Evolutionary conservation across 495 filamentous ascomycete species (phyloP).

Genomic region (Tuber microsphaerosporum): DNA sequence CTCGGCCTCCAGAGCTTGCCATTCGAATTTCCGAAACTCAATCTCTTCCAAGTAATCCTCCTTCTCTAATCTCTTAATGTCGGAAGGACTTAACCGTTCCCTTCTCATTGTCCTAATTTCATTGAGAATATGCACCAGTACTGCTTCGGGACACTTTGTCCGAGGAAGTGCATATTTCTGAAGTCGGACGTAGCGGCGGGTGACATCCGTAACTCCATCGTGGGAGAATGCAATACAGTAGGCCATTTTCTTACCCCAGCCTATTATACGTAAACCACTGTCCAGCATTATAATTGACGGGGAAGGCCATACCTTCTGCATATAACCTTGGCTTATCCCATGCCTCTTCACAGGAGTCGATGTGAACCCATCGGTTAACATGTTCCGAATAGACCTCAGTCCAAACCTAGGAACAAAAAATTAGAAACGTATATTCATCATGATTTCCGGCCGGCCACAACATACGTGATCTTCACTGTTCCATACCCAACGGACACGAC

Average conservation of each 20-base stretch:
- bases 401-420: constrained; percentile 55
- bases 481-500: constrained; percentile 95
- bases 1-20: constrained; percentile 19
- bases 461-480: constrained; percentile 78
- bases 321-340: constrained; percentile 95
- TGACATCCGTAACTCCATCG: constrained; percentile 92
- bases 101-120: constrained; percentile 81
- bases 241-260: constrained; percentile 87
- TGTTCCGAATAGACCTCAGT: constrained; percentile 96
- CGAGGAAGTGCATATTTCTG: constrained; percentile 63
- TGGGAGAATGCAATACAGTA: constrained; percentile 97
- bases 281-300: constrained; percentile 27
- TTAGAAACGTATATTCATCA: not conserved
- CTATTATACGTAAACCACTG: constrained; percentile 21
- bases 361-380: constrained; percentile 90
- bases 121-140: constrained; percentile 75
- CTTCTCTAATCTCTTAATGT: constrained; percentile 72
- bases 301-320: constrained; percentile 61
- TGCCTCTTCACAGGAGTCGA: constrained; percentile 86
- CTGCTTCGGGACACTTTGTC: constrained; percentile 72
- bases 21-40: constrained; percentile 52
- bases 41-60: constrained; percentile 82
- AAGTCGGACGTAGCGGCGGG: constrained; percentile 87
- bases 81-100: constrained; percentile 67
- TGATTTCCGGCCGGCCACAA: not conserved